Percentiles rank a stretch among this genome's conserved stretches.
These are phyloP conservation scores for Suillus sp. DNA, from an alignment of 768 basidiomycete species.

Conservation along the genomic window DNA sequence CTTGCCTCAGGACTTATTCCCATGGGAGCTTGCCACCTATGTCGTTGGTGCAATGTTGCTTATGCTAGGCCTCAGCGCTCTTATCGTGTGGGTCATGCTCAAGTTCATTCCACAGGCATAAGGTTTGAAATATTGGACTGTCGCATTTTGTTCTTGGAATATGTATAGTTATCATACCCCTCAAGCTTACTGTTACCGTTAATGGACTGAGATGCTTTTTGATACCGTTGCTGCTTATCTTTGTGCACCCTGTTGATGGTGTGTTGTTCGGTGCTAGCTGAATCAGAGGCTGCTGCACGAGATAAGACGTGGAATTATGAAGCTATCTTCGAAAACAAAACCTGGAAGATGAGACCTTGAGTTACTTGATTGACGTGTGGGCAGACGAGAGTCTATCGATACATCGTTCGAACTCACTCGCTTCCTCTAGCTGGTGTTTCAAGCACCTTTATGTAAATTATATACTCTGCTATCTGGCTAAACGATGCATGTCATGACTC, in stretches of 20 bases:
- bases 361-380: not conserved
- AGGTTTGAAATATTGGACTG: not conserved
- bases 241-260: not conserved
- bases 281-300: not conserved
- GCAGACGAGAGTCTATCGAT: not conserved
- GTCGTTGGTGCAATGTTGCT: conserved; percentile 30
- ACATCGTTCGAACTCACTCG: not conserved
- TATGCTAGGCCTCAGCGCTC: conserved; percentile 29
- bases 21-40: conserved; percentile 35
- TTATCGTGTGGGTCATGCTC: conserved; percentile 27
- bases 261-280: not conserved
- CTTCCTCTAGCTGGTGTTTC: not conserved
- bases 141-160: not conserved
- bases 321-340: not conserved
- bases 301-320: not conserved
- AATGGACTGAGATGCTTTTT: not conserved
- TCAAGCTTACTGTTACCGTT: not conserved
- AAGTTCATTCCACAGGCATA: conserved; percentile 12
- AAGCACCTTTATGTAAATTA: not conserved
- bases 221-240: not conserved
- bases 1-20: conserved; percentile 18
- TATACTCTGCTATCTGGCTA: too few relatives aligned
- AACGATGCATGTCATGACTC: too few relatives aligned
- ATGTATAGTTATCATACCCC: not conserved
- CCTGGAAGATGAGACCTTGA: not conserved